These are phyloP conservation scores for Trametes hirsuta DNA, from an alignment of 1,284 basidiomycete genomes.

Conservation along the genomic window DNA sequence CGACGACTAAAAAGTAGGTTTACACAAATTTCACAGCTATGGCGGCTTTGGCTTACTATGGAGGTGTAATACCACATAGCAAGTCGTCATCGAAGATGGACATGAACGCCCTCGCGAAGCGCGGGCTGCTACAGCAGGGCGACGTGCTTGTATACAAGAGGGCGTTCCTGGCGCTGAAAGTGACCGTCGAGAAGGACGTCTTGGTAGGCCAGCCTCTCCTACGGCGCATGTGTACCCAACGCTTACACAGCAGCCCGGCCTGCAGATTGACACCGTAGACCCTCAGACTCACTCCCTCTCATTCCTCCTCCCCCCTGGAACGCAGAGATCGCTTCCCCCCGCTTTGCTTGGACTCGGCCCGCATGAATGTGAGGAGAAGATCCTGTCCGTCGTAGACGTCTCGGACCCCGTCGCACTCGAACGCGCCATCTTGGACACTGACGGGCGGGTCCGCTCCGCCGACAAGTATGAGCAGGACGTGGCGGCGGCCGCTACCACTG, in stretches of 20 bases:
- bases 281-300: constrained; percentile 44
- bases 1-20: constrained; percentile 20
- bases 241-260: neutral
- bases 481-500: neutral
- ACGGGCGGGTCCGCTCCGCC: constrained; percentile 48
- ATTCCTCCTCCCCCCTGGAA: constrained; percentile 45
- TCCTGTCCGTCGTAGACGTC: constrained; percentile 40
- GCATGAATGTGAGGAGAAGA: constrained; percentile 29
- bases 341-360: constrained; percentile 40
- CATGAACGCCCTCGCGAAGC: constrained; percentile 46
- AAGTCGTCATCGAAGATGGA: constrained; percentile 36
- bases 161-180: constrained; percentile 40
- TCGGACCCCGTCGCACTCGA: constrained; percentile 52
- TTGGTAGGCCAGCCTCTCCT: constrained; percentile 38
- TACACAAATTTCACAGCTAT: too few relatives aligned
- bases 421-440: constrained; percentile 50
- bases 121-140: constrained; percentile 48
- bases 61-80: neutral
- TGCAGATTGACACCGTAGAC: constrained; percentile 49
- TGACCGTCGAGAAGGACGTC: constrained; percentile 55
- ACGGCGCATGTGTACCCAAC: neutral
- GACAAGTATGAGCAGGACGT: constrained; percentile 25
- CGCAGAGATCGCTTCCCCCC: constrained; percentile 40
- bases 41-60: neutral
- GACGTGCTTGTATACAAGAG: constrained; percentile 58